phyloP scores from a whole-genome alignment of 2,329 filamentous ascomycete species.

The Beauveria medogensis region DNA sequence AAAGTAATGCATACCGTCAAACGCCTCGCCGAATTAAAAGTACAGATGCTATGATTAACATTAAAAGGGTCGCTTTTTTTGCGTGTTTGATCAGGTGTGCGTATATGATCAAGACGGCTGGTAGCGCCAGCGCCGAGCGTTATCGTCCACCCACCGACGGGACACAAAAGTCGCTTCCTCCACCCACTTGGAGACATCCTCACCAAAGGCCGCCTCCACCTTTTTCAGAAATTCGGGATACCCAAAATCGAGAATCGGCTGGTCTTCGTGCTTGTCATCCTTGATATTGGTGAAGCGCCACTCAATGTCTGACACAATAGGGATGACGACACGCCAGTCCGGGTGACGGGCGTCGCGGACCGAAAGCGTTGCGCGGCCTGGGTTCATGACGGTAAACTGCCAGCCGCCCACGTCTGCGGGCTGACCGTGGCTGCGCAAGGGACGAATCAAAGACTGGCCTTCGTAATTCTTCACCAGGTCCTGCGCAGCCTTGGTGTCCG shows the following conservation, averaged over 20 bases:
- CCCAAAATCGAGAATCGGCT: constrained; percentile 20
- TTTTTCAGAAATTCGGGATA: constrained; percentile 14
- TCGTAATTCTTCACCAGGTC: constrained; percentile 26
- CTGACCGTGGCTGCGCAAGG: constrained; percentile 16
- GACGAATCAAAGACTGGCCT: constrained; percentile 27
- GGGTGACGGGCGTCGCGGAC: constrained; percentile 25
- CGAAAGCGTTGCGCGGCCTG: constrained; percentile 24
- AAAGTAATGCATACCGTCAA: not conserved
- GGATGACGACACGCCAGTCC: constrained; percentile 23
- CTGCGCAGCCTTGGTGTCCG: constrained; percentile 18
- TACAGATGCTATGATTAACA: constrained; percentile 7
- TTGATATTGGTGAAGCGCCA: constrained; percentile 24
- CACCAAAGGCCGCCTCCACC: constrained; percentile 18
- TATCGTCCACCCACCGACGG: constrained; percentile 19
- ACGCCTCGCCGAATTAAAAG: not conserved
- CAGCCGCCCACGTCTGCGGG: constrained; percentile 20
- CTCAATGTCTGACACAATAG: constrained; percentile 23
- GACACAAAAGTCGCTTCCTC: constrained; percentile 18
- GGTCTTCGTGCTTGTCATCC: constrained; percentile 22
- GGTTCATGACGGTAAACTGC: constrained; percentile 27
- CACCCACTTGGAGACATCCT: constrained; percentile 22
- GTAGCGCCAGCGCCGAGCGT: constrained; percentile 17
- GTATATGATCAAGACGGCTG: not conserved
- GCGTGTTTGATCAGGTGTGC: not conserved
- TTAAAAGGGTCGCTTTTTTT: not conserved